Conservation (phyloP, 352 stramenopile species). For the Pythium pyrilobum region DNA sequence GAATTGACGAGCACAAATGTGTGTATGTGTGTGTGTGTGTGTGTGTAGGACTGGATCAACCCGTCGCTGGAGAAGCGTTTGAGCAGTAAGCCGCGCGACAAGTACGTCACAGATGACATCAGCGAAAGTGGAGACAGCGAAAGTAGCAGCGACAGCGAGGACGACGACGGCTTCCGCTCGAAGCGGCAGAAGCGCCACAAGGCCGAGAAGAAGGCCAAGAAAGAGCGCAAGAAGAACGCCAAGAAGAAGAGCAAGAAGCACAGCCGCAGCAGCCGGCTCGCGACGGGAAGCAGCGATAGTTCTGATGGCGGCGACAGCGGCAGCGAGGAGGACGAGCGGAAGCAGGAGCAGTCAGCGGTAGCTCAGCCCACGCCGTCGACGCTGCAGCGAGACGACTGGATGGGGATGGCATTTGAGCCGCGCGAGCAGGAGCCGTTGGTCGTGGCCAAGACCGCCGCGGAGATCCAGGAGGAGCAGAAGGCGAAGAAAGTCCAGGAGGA, state of each 20-base stretch:
- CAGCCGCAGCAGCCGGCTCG: conserved; percentile 25
- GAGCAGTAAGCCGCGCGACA: not conserved
- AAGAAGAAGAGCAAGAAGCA: conserved; percentile 37
- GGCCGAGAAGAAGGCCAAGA: conserved; percentile 27
- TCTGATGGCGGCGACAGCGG: conserved; percentile 7
- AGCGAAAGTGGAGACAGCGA: conserved; percentile 3
- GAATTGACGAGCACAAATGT: not conserved
- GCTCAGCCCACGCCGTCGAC: not conserved
- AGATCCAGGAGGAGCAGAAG: conserved; percentile 40
- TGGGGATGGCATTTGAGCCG: conserved; percentile 69
- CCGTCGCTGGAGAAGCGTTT: conserved; percentile 34
- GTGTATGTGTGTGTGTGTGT: not conserved
- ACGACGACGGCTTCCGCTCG: conserved; percentile 18
- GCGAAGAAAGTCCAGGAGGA: conserved; percentile 64
- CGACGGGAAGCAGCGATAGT: conserved; percentile 24
- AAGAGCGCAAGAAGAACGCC: conserved; percentile 36
- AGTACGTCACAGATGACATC: not conserved
- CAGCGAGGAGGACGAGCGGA: not conserved
- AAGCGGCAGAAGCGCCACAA: conserved; percentile 24
- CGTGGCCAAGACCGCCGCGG: conserved; percentile 31
- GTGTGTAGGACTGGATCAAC: conserved; percentile 34
- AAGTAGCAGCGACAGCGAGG: conserved; percentile 1
- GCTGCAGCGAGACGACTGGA: conserved; percentile 71
- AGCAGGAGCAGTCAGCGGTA: not conserved
- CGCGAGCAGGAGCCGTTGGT: conserved; percentile 14